Evolutionary conservation across 495 filamentous ascomycete genomes (phyloP).

Genomic region (Hypoxylon lienhwacheense): DNA sequence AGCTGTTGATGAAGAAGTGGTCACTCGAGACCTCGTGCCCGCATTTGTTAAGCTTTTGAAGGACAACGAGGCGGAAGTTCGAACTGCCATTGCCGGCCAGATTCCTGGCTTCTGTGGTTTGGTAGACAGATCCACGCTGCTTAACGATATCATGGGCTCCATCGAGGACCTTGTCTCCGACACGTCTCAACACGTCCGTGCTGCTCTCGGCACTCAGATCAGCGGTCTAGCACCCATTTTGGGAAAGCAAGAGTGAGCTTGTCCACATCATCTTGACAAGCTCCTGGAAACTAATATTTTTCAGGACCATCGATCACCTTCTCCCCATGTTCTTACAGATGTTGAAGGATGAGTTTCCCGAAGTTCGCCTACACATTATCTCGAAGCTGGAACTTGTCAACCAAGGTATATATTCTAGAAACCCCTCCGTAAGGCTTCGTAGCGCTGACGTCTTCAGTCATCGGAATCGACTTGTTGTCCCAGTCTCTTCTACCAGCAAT

Average conservation of each 20-base stretch:
- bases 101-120: slow-evolving; percentile 95
- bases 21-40: slow-evolving; percentile 89
- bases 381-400: slow-evolving; percentile 98
- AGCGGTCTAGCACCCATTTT: slow-evolving; percentile 95
- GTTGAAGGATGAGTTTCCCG: slow-evolving; percentile 99
- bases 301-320: slow-evolving; percentile 89
- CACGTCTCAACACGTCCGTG: slow-evolving; percentile 93
- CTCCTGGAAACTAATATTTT: slow-evolving; percentile 9
- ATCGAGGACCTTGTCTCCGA: slow-evolving; percentile 96
- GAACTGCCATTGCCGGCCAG: slow-evolving; percentile 95
- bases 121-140: slow-evolving; percentile 80
- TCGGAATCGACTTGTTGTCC: slow-evolving; percentile 94
- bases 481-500: slow-evolving; percentile 98
- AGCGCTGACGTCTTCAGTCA: slow-evolving; percentile 60
- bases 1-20: slow-evolving; percentile 96
- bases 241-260: slow-evolving; percentile 91
- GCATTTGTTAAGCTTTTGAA: slow-evolving; percentile 97
- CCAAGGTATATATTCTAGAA: slow-evolving; percentile 62
- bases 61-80: slow-evolving; percentile 95
- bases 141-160: slow-evolving; percentile 95
- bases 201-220: slow-evolving; percentile 93
- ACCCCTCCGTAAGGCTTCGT: slow-evolving; percentile 1
- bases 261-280: not conserved
- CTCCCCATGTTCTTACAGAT: slow-evolving; percentile 99
- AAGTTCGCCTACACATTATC: slow-evolving; percentile 97